Evolutionary conservation across 345 rosid species (phyloP).

Genomic region (Diplotaxis tenuifolia): DNA sequence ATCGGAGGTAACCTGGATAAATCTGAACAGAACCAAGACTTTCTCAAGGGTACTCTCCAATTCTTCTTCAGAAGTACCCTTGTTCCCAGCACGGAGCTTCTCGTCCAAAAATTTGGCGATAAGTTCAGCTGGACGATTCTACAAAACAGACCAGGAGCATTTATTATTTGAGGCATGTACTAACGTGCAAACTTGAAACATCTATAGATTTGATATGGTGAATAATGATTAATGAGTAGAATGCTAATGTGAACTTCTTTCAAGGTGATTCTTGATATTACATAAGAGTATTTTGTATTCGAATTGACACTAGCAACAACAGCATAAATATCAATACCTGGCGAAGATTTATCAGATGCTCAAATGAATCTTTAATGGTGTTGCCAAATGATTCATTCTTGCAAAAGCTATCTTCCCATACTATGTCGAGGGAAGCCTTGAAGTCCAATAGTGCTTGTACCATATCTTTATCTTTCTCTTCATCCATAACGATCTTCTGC

Average conservation of each 20-base stretch:
- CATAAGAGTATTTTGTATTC: neutral
- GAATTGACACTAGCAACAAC: conserved; percentile 6
- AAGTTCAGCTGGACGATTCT: conserved; percentile 98
- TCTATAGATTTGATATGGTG: neutral
- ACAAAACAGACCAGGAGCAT: conserved; percentile 33
- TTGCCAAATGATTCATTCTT: conserved; percentile 88
- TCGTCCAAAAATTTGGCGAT: conserved; percentile 98
- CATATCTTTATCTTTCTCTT: conserved; percentile 99
- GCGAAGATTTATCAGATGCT: conserved; percentile 90
- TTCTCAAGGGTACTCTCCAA: conserved; percentile 95
- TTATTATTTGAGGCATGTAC: neutral
- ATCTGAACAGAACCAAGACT: conserved; percentile 95
- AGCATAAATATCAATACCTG: conserved; percentile 80
- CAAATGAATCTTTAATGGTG: conserved; percentile 92
- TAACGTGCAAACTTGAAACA: neutral
- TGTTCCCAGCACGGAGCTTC: conserved; percentile 98
- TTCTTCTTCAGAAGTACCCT: conserved; percentile 99
- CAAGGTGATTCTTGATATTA: neutral
- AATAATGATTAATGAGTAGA: conserved; percentile 11
- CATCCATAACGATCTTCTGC: conserved; percentile 85
- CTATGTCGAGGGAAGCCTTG: conserved; percentile 83
- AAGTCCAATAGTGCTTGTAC: conserved; percentile 80
- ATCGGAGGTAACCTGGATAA: conserved; percentile 70
- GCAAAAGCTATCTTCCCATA: conserved; percentile 91
- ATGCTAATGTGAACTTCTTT: neutral